Percentiles rank a stretch among this genome's conserved stretches.
Evolutionary conservation across 768 basidiomycete species (phyloP).

Genomic region (Hypsizygus marmoreus): DNA sequence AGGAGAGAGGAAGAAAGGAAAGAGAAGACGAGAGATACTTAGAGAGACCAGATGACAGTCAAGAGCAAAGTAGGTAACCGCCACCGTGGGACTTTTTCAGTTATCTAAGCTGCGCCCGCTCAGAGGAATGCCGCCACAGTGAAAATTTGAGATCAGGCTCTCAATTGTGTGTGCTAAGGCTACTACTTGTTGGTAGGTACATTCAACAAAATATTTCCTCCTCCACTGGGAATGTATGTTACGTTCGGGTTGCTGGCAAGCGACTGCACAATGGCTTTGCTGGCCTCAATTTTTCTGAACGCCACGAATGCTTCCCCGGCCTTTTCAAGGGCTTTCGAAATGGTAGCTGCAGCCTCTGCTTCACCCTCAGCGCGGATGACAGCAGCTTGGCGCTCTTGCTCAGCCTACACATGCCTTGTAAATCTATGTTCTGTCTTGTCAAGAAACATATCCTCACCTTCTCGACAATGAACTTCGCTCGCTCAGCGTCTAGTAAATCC

Average conservation of each 20-base stretch:
- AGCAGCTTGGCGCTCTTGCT: constrained; percentile 98
- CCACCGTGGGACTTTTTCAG: constrained; percentile 42
- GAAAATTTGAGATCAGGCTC: too few relatives aligned
- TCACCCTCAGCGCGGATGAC: constrained; percentile 99
- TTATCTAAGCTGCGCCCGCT: constrained; percentile 26
- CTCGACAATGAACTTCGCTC: constrained; percentile 99
- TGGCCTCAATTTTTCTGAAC: constrained; percentile 95
- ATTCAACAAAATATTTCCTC: constrained; percentile 81
- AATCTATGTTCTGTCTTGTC: constrained; percentile 2
- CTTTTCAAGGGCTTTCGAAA: constrained; percentile 86
- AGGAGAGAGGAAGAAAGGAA: constrained; percentile 51
- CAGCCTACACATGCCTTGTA: constrained; percentile 60
- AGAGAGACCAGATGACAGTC: constrained; percentile 50
- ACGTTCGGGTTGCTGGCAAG: constrained; percentile 80
- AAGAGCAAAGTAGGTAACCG: constrained; percentile 41
- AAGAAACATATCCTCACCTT: constrained; percentile 54
- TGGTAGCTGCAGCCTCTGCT: constrained; percentile 94
- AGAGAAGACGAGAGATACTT: constrained; percentile 42
- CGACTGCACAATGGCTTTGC: constrained; percentile 94
- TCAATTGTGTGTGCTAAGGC: too few relatives aligned
- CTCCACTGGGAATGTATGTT: constrained; percentile 83
- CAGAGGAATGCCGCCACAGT: constrained; percentile 12
- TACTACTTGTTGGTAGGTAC: constrained; percentile 65
- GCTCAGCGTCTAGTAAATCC: constrained; percentile 78
- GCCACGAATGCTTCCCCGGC: constrained; percentile 96